These are phyloP conservation scores for Sclerotinia nivalis DNA, from an alignment of 2,329 filamentous ascomycete genomes.

Conservation along the genomic window DNA sequence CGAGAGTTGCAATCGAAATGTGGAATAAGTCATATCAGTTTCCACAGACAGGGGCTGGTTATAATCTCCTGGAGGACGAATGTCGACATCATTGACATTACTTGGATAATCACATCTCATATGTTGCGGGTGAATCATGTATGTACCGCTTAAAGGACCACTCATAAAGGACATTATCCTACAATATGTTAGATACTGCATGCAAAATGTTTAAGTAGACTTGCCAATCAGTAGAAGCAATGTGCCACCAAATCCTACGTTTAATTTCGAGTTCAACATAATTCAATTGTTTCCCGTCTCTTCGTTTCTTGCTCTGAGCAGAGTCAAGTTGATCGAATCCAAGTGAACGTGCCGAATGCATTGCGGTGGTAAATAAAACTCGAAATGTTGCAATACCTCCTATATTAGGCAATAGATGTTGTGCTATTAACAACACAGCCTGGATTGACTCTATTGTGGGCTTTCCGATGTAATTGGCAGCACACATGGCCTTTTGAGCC, in stretches of 20 bases:
- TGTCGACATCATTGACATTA: constrained; percentile 43
- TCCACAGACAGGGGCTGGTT: constrained; percentile 11
- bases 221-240: constrained; percentile 44
- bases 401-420: constrained; percentile 42
- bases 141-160: constrained; percentile 43
- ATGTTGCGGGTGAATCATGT: constrained; percentile 43
- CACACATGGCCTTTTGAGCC: constrained; percentile 32
- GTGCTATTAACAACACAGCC: constrained; percentile 42
- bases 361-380: constrained; percentile 39
- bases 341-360: constrained; percentile 36
- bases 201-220: constrained; percentile 9
- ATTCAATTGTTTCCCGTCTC: constrained; percentile 30
- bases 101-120: constrained; percentile 44
- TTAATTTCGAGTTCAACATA: constrained; percentile 42
- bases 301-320: constrained; percentile 28
- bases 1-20: constrained; percentile 42
- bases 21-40: constrained; percentile 45
- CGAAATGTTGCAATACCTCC: constrained; percentile 42
- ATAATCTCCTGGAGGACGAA: constrained; percentile 34
- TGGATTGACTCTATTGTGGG: constrained; percentile 44
- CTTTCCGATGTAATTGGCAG: constrained; percentile 35
- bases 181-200: constrained; percentile 24
- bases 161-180: constrained; percentile 42
- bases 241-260: constrained; percentile 47
- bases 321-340: constrained; percentile 33